Base-by-base conservation (phyloP, 331 rosid species). In the Saraca asoca region DNA sequence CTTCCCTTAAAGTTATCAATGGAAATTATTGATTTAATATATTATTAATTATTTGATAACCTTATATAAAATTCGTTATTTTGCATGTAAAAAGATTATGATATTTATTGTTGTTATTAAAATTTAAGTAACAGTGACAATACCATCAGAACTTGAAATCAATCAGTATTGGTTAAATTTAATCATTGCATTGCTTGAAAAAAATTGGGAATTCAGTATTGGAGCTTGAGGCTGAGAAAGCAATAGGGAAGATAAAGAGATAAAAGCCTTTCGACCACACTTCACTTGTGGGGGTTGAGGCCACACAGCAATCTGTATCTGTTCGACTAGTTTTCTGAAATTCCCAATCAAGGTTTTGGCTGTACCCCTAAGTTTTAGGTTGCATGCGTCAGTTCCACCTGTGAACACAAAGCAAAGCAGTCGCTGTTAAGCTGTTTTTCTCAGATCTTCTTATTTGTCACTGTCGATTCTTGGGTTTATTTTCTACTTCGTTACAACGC, bases 181-280 rank as follows among this genome's bases (percentile, higher is more conserved):
- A 24, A 24, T 24, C 31, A 24, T 3, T 24, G 31, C 31, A 24
- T 24, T 24, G n/a, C n/a, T n/a, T n/a, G n/a, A n/a, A n/a, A n/a
- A n/a, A n/a, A n/a, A n/a, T n/a, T n/a, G n/a, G n/a, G n/a, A 37
- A 57, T 12, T 7, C 20, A 59, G 29, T 43, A 44, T 19, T 0
- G n/a, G 48, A 65, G 63, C 62, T 61, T 82, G 91, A 78, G 90
- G 90, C 63, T 71, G 86, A 80, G 77, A 82, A 76, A 54, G 70
- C 60, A 76, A 60, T 37, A 18, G 0, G 70, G 67, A 56, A 73
- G 95, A 87, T 82, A 82, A 84, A 64, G 90, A 48, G 95, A 87
- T 80, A 87, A 76, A 9, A 81, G 51, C 39, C 39, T 65, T 60
- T 68, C 63, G 58, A 50, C 95, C 95, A 85, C 91, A 87, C 59